Base-by-base conservation (phyloP, 495 filamentous ascomycete genomes). In the Rostrohypoxylon terebratum region DNA sequence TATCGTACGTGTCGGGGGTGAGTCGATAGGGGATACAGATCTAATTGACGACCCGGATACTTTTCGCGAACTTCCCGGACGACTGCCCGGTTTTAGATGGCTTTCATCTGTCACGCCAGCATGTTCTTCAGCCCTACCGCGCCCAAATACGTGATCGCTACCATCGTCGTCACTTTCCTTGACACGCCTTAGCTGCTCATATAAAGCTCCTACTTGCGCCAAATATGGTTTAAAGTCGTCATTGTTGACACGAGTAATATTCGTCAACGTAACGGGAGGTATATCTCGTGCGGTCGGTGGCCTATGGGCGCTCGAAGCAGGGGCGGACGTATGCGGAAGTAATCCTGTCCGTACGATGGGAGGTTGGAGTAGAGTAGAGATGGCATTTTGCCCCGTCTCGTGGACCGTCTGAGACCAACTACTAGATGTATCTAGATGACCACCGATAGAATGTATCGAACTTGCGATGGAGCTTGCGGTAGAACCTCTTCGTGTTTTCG, bases 251-350 rank as follows among this genome's bases (percentile, higher is more conserved):
- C 92, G 91, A 1, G 90, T 88, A 57, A 98, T 94, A 63, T 96
- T 97, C 4, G 95, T 94, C 60, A 99, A 83, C 0, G 93, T 91
- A 7, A 99, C 96, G 0, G 96, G 95, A 0, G 96, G 94, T 53
- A 99, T 99, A 78, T 99, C 96, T 81, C 88, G 89, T 6, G 94
- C 84, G n/a, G 93, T 94, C 0, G 96, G 96, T 5, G 92, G 90
- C 63, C 90, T 94, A 73, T 93, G 93, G 40, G 90, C 83, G 66
- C 88, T 89, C 5, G 86, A 87, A 23, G 88, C 80, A 0, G 92
- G 83, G 4, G 89, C 87, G 2, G 90, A 80, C 2, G 90, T 89
- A 77, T 96, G 91, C 2, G 94, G 90, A 13, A 91, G 84, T 50
- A 97, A 85, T 48, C 93, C 95, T 16, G 94, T 96, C 59, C 96